These are phyloP conservation scores for Trypanosoma melophagium DNA, from an alignment of 208 protist species.

Conservation along the genomic window DNA sequence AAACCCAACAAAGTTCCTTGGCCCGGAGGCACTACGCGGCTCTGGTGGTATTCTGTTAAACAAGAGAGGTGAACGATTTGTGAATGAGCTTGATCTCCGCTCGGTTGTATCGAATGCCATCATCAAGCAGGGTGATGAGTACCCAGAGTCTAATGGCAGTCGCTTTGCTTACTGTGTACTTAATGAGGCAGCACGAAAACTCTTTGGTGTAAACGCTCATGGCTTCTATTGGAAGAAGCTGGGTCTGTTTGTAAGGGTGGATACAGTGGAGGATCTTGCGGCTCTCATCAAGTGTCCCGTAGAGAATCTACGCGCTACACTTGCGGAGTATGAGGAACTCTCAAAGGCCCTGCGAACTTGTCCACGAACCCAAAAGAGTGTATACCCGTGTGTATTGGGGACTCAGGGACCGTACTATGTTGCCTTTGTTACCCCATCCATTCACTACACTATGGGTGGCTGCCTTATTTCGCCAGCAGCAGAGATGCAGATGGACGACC, in stretches of 20 bases:
- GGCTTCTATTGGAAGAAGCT: constrained; percentile 77
- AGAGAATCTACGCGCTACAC: constrained; percentile 30
- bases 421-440: constrained; percentile 89
- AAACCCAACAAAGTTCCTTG: constrained; percentile 90
- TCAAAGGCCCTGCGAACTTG: too few species aligned
- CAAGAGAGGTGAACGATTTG: constrained; percentile 89
- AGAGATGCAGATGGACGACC: constrained; percentile 60
- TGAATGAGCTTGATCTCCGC: constrained; percentile 94
- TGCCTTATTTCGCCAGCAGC: constrained; percentile 85
- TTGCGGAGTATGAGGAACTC: too few species aligned
- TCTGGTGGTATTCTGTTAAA: constrained; percentile 94
- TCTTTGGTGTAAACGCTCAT: constrained; percentile 77
- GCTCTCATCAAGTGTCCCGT: constrained; percentile 61
- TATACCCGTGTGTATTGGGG: constrained; percentile 73
- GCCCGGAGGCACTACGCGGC: constrained; percentile 94
- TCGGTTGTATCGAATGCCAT: constrained; percentile 94
- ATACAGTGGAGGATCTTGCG: constrained; percentile 47
- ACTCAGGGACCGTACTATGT: constrained; percentile 76
- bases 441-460: constrained; percentile 98
- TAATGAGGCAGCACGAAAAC: constrained; percentile 62
- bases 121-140: constrained; percentile 65
- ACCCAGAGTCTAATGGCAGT: constrained; percentile 55
- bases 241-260: constrained; percentile 59
- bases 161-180: constrained; percentile 84
- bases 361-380: too few species aligned